Base-by-base conservation (phyloP, 352 stramenopile species). In the Phytophthora pluvialis region DNA sequence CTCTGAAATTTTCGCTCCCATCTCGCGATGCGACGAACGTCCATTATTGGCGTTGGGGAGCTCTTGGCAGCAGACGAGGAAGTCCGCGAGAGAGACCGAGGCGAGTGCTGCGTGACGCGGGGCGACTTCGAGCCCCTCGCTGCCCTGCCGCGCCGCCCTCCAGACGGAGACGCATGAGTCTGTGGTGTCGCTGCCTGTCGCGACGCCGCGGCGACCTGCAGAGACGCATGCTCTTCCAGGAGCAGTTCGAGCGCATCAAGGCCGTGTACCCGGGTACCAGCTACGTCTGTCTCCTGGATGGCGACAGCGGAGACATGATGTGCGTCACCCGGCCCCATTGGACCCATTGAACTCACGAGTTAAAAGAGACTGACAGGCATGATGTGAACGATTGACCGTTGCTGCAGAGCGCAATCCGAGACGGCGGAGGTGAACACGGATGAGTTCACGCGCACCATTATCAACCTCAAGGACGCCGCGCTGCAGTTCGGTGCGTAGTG, bases 201-300 rank as follows among this genome's bases (percentile, higher is more conserved):
- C 83, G 84, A 71, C 72, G 78, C 69, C 82, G 83, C 39, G 65
- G 76, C 13, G 83, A 89, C 64, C 64, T 72, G 28, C 73, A 81
- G 59, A 71, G 61, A 71, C 80, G 76, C 25, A 67, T 73, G 64
- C 70, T 78, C 21, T 92, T 89, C 67, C 49, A 88, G 21, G 86
- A 92, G 53, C 84, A 93, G 68, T 91, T 95, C 51, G 81, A 91
- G 46, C 80, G 82, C 46, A 87, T 95, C 46, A 75, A 84, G 46
- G 60, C 49, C 47, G 77, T 91, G 35, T 95, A 88, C 69, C 86
- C 84, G 4, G 86, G 87, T 46, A 95, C 87, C 13, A 78, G 81
- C 49, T 95, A 94, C 67, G 74, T 90, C 31, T 95, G 87, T 71
- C 55, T 95, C 48, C 64, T 95, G 40, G 83, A 93, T 77, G 80